phyloP scores from a whole-genome alignment of 768 basidiomycete species.

The Leccinum arenicola region DNA sequence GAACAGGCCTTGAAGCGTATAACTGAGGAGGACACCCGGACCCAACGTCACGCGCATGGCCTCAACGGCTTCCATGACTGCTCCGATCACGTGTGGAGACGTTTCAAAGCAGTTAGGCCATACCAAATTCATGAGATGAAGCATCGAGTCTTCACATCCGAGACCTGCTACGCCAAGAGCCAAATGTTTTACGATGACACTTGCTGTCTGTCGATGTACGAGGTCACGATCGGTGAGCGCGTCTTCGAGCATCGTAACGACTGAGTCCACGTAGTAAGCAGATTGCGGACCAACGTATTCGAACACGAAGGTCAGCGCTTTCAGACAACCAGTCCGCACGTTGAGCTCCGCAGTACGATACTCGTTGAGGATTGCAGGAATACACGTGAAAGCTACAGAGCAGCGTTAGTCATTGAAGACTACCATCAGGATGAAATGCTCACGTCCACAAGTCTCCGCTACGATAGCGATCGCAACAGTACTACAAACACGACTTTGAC shows the following conservation, averaged over 20 bases:
- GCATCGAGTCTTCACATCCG: slow-evolving; percentile 97
- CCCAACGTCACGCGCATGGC: slow-evolving; percentile 96
- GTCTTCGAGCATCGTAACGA: slow-evolving; percentile 97
- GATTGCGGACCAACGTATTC: slow-evolving; percentile 98
- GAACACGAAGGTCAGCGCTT: slow-evolving; percentile 97
- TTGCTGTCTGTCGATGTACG: slow-evolving; percentile 97
- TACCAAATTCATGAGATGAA: slow-evolving; percentile 95
- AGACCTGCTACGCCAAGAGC: slow-evolving; percentile 96
- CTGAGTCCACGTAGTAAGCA: slow-evolving; percentile 94
- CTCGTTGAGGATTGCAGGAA: slow-evolving; percentile 97
- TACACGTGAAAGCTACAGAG: slow-evolving; percentile 86
- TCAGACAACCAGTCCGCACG: slow-evolving; percentile 97
- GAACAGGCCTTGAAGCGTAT: slow-evolving; percentile 92
- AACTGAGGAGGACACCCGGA: slow-evolving; percentile 88
- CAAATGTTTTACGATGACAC: slow-evolving; percentile 97
- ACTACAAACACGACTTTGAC: slow-evolving; percentile 97
- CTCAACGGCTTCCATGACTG: slow-evolving; percentile 97
- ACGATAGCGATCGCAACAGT: slow-evolving; percentile 98
- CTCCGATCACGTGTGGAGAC: slow-evolving; percentile 95
- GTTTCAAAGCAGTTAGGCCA: slow-evolving; percentile 99
- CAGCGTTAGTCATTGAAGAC: slow-evolving; percentile 7
- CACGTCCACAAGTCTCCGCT: slow-evolving; percentile 85
- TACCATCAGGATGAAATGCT: slow-evolving; percentile 17
- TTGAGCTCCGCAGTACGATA: slow-evolving; percentile 98
- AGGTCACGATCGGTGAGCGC: slow-evolving; percentile 97